These are phyloP conservation scores for Xylaria sp. DNA, from an alignment of 2,329 filamentous ascomycete species.

Conservation along the genomic window DNA sequence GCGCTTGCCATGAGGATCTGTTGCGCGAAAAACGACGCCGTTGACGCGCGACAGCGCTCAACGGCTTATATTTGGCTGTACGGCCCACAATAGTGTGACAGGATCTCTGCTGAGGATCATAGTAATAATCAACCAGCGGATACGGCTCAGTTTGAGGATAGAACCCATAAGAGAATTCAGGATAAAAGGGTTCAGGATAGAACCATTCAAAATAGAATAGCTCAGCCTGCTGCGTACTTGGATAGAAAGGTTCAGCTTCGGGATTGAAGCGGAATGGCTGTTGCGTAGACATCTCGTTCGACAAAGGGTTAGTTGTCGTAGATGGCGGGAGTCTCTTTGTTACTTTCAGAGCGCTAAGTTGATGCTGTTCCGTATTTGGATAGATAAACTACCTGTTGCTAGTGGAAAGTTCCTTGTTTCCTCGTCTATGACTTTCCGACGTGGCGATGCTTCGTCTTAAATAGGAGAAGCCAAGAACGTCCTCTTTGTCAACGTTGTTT, in stretches of 20 bases:
- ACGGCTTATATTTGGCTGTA: too few species aligned
- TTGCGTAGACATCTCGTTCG: constrained; percentile 5
- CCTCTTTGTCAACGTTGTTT: constrained; percentile 7
- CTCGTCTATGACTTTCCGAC: neutral
- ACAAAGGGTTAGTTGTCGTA: neutral
- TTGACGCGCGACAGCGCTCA: too few species aligned
- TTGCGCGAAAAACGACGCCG: too few species aligned
- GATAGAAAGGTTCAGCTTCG: neutral
- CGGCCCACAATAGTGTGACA: too few species aligned
- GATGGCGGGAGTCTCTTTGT: neutral
- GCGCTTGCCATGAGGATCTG: too few species aligned
- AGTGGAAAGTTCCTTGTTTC: neutral
- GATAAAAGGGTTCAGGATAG: too few species aligned
- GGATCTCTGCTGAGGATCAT: too few species aligned
- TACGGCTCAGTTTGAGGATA: too few species aligned
- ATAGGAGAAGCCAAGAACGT: neutral
- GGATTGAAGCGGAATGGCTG: constrained; percentile 1
- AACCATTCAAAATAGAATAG: too few species aligned
- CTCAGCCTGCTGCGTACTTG: neutral
- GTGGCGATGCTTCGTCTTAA: neutral
- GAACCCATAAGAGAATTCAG: too few species aligned
- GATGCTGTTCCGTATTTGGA: neutral
- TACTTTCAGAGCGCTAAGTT: neutral
- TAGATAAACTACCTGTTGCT: neutral
- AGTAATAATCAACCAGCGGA: too few species aligned